Conservation (phyloP, 208 protist species). For the Leishmania amazonensis region DNA sequence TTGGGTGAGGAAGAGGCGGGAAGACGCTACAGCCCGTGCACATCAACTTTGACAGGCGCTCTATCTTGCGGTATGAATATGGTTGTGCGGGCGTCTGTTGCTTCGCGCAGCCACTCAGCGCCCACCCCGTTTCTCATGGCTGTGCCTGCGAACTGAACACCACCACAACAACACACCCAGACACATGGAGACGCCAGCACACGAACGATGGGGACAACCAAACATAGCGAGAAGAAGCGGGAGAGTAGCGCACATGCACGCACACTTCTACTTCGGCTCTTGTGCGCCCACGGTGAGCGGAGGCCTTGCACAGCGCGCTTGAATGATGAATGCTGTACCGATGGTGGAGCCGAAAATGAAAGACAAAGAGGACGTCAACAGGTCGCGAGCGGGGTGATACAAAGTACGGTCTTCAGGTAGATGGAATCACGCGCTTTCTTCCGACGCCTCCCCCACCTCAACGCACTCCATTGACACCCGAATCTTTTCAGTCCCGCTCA, state of each 20-base stretch:
- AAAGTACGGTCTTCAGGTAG: not conserved
- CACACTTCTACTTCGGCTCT: not conserved
- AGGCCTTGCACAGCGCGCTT: not conserved
- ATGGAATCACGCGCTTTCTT: not conserved
- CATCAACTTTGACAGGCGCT: not conserved
- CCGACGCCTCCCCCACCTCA: not conserved
- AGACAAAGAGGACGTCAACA: not conserved
- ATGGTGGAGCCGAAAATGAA: not conserved
- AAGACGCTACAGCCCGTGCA: not conserved
- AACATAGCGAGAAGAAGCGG: not conserved
- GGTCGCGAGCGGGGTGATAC: no score
- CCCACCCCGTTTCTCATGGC: not conserved
- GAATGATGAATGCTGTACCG: not conserved
- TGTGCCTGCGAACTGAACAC: not conserved
- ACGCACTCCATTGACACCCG: slow-evolving; percentile 19
- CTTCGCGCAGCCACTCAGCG: not conserved
- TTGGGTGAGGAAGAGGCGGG: not conserved
- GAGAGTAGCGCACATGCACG: not conserved
- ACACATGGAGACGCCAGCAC: not conserved
- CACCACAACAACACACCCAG: not conserved
- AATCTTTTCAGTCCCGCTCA: slow-evolving; percentile 12
- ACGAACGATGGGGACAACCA: not conserved
- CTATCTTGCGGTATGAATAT: not conserved
- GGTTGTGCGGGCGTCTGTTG: not conserved
- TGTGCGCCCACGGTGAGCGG: not conserved